Percentiles rank a stretch among this genome's conserved stretches.
phyloP scores from a whole-genome alignment of 305 asterid genomes.

The Petunia hybrid region DNA sequence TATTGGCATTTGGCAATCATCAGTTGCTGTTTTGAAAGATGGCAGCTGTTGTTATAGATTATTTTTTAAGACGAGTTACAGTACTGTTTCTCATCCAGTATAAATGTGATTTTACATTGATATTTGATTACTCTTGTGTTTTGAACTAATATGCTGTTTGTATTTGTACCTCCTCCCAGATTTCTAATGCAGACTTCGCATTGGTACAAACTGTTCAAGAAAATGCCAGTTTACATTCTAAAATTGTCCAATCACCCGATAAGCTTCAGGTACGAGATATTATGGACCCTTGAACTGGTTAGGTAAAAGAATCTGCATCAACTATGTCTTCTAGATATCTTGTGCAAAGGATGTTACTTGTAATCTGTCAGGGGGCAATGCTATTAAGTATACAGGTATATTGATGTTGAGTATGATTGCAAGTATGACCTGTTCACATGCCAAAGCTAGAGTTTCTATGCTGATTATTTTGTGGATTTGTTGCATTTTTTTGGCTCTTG shows the following conservation, averaged over 20 bases:
- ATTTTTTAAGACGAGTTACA: constrained; percentile 3
- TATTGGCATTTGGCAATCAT: background rate
- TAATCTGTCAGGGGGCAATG: constrained; percentile 22
- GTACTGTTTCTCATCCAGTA: background rate
- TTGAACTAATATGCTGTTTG: constrained; percentile 10
- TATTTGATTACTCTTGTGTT: background rate
- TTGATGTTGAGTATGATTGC: background rate
- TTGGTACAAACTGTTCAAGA: constrained; percentile 81
- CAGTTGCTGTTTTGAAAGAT: background rate
- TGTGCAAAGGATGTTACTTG: constrained; percentile 5
- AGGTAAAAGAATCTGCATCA: background rate
- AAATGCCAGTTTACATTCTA: constrained; percentile 83
- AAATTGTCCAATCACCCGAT: constrained; percentile 96
- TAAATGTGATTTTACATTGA: background rate
- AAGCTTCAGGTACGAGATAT: constrained; percentile 80
- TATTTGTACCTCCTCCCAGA: constrained; percentile 51
- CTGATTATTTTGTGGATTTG: constrained; percentile 19
- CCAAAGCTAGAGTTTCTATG: background rate
- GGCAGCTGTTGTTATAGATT: background rate
- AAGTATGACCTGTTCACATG: background rate
- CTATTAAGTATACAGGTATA: background rate
- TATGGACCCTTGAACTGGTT: constrained; percentile 23
- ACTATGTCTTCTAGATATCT: constrained; percentile 1
- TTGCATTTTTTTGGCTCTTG: background rate
- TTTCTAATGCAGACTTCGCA: constrained; percentile 78